Conservation (phyloP, 106 monocot species). For the Dactylorhiza incarnata region DNA sequence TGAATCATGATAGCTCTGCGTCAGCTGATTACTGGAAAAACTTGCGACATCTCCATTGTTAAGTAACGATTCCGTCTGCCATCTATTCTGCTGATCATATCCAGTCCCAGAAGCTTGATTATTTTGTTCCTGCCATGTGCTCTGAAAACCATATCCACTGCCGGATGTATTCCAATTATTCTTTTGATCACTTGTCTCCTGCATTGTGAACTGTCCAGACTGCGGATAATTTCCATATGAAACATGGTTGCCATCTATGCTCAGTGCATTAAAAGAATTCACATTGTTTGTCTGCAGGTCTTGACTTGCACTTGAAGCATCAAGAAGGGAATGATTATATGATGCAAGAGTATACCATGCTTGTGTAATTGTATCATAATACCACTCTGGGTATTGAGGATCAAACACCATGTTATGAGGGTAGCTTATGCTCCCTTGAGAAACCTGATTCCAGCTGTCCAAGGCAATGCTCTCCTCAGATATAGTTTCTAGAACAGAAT, state of each 20-base stretch:
- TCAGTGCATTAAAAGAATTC: slow-evolving; percentile 18
- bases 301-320: slow-evolving; percentile 14
- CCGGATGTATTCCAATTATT: slow-evolving; percentile 18
- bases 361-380: slow-evolving; percentile 78
- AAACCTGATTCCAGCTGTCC: slow-evolving; percentile 28
- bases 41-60: slow-evolving; percentile 10
- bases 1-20: slow-evolving; percentile 27
- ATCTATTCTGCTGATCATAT: slow-evolving; percentile 20
- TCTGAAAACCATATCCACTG: slow-evolving; percentile 16
- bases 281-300: slow-evolving; percentile 13
- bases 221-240: slow-evolving; percentile 15
- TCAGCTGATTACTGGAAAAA: slow-evolving; percentile 28
- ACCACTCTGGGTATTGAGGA: slow-evolving; percentile 91
- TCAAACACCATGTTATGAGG: slow-evolving; percentile 96
- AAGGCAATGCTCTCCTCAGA: slow-evolving; percentile 29
- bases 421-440: slow-evolving; percentile 38
- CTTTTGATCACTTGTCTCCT: slow-evolving; percentile 7
- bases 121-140: slow-evolving; percentile 17
- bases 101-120: slow-evolving; percentile 6
- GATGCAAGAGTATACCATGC: slow-evolving; percentile 81
- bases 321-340: slow-evolving; percentile 37
- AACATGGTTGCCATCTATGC: slow-evolving; percentile 6
- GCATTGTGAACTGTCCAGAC: slow-evolving; percentile 12
- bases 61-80: slow-evolving; percentile 29
- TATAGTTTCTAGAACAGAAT: slow-evolving; percentile 40